Evolutionary conservation across 371 early-diverging fungal genomes (phyloP), one percentile per base, ranked within the genome.

Genomic region (Mucor ambiguus): DNA sequence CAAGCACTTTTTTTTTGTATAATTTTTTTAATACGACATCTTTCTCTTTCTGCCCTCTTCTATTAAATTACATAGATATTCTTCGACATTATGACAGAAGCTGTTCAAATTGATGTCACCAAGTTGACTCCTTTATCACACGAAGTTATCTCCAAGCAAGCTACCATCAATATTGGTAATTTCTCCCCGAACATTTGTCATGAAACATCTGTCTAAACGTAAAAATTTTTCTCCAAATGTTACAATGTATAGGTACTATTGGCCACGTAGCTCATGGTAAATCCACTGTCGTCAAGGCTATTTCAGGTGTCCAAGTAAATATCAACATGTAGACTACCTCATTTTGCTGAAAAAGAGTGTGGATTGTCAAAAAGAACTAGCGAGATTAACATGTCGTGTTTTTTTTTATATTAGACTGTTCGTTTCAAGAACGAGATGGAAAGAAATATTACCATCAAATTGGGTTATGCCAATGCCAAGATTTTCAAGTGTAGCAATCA

Each of bases 221-320:
- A 60, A 63, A 69, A 63, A 49, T 43, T 46, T 58, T 69, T 66
- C 41, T 69, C 9, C 22, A 16, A 3, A n/a, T 52, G 52, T 52
- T 30, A 18, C 14, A 41, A 56, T 32, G 38, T 58, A 57, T 77
- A 91, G 98, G 97, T 75, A 99, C 99, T 58, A 99, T 99, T 80
- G 99, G 99, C 60, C 99, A 99, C 87, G 99, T 99, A 75, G 99
- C 99, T 59, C 99, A 99, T 90, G 99, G 99, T 76, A 99, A 99
- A 91, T 97, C 99, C 18, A 99, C 99, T 5, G 96, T 99, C 38
- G 99, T 99, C 64, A 98, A 96, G 80, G 98, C 99, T 59, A 98
- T 99, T 73, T 99, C 99, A 58, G 99, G 99, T 69, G 97, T 99
- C 38, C 96, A 96, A 84, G 90, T 90, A 86, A 71, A 44, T 22